Percentiles rank a stretch among this genome's conserved stretches.
These are phyloP conservation scores for Blastomyces silverae DNA, from an alignment of 2,329 filamentous ascomycete genomes.

Conservation along the genomic window DNA sequence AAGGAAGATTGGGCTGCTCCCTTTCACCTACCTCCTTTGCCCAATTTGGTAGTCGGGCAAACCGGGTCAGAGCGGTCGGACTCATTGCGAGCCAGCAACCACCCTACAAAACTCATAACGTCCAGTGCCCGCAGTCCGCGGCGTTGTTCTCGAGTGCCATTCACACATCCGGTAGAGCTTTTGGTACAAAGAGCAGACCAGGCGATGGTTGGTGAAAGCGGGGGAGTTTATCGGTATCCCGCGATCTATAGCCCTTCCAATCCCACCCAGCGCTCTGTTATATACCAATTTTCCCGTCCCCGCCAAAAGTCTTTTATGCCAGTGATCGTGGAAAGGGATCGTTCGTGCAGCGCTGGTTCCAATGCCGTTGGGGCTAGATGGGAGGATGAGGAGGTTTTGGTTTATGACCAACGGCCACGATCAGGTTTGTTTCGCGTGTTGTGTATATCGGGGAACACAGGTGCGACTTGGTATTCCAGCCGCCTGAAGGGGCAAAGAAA, in stretches of 20 bases:
- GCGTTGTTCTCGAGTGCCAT: conserved; percentile 14
- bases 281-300: not conserved
- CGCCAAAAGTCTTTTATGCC: not conserved
- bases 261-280: not conserved
- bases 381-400: not conserved
- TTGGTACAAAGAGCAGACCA: not conserved
- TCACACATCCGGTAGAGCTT: conserved; percentile 11
- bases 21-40: conserved; percentile 13
- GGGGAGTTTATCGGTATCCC: not conserved
- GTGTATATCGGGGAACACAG: conserved; percentile 1
- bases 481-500: not conserved
- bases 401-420: not conserved
- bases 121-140: conserved; percentile 13
- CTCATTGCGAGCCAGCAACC: conserved; percentile 10
- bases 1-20: not conserved
- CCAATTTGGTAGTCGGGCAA: conserved; percentile 12
- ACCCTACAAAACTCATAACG: conserved; percentile 16
- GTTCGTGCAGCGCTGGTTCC: not conserved
- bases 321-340: too few species aligned
- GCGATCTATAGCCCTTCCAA: not conserved
- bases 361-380: not conserved
- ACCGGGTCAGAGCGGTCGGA: not conserved
- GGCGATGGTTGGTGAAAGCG: not conserved
- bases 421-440: not conserved
- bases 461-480: not conserved